phyloP scores from a whole-genome alignment of 352 stramenopile species.

The Phytophthora meadii region DNA sequence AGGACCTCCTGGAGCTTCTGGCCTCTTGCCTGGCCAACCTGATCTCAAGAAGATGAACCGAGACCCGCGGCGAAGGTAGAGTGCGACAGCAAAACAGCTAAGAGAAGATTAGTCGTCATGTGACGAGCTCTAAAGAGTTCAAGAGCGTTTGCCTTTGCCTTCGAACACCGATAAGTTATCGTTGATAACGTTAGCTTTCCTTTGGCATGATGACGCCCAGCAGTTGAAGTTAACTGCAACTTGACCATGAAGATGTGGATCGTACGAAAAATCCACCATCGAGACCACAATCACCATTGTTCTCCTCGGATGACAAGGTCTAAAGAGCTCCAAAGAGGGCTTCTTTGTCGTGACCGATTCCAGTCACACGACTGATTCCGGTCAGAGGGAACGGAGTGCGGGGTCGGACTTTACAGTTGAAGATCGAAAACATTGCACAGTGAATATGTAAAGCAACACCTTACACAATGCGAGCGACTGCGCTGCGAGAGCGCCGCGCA shows the following conservation, averaged over 20 bases:
- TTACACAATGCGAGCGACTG: too few relatives aligned
- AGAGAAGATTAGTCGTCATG: neutral
- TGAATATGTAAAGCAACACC: too few relatives aligned
- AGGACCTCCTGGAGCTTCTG: conserved; percentile 16
- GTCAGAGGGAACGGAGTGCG: neutral
- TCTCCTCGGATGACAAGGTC: too few relatives aligned
- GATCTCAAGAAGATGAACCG: conserved; percentile 39
- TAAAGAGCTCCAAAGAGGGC: too few relatives aligned
- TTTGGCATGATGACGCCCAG: neutral
- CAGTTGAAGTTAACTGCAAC: conserved; percentile 25
- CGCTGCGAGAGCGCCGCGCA: neutral
- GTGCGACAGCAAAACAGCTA: conserved; percentile 1
- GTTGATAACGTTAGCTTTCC: neutral
- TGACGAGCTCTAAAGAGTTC: neutral
- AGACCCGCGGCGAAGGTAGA: conserved; percentile 38
- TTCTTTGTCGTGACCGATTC: conserved; percentile 1
- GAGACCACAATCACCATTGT: neutral
- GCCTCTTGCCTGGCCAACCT: conserved; percentile 23
- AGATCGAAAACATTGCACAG: neutral
- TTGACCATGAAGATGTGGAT: conserved; percentile 15
- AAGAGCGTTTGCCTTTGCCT: neutral
- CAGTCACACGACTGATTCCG: conserved; percentile 5
- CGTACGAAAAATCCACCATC: conserved; percentile 2
- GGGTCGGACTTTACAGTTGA: conserved; percentile 5
- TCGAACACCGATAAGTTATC: neutral